Base-by-base conservation (phyloP, 2,329 filamentous ascomycete species). In the Paecilomyces niveus region DNA sequence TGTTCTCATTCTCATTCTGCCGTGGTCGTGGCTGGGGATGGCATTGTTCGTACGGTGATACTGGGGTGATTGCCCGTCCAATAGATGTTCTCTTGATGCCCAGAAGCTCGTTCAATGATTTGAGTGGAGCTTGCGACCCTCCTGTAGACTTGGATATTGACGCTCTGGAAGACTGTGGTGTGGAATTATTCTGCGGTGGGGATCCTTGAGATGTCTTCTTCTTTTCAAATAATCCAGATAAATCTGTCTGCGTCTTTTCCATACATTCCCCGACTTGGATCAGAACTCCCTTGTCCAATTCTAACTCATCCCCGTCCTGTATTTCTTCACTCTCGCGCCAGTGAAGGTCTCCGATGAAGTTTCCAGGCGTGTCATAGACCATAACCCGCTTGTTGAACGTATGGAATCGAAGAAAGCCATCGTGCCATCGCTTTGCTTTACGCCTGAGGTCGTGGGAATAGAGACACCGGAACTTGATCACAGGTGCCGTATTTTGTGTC, bases 401-500 rank as follows among this genome's bases (percentile, higher is more conserved):
- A 70, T 97, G 92, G 63, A 88, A 96, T 63, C 88, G 89, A 61
- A 97, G 83, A 55, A 86, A 86, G 35, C 93, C 92, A 86, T 97
- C 92, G 68, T 96, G 90, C 92, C 92, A 97, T 61, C 90, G 82
- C 72, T 97, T 97, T 65, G 90, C 87, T 76, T 97, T 97, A 58
- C 90, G 86, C 55, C 86, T 85, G 50, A 96, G 73, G 70, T 97
- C 92, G 70, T 90, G 85, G 1, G 92, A 95, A 74, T 90, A 97
- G 3, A 97, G 85, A 72, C 92, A 97, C 61, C 85, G 82, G 72
- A 88, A 95, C 68, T 95, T 91, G 68, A 89, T 79, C 45, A 97
- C 91, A 0, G 84, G 81, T 1, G 92, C 90, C 21, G 86, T 88
- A 66, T 84, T 86, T 65, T 86, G 83, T 13, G 81, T 81, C 31